phyloP scores from a whole-genome alignment of 75 land plant genomes.

The Azolla pinnata region DNA sequence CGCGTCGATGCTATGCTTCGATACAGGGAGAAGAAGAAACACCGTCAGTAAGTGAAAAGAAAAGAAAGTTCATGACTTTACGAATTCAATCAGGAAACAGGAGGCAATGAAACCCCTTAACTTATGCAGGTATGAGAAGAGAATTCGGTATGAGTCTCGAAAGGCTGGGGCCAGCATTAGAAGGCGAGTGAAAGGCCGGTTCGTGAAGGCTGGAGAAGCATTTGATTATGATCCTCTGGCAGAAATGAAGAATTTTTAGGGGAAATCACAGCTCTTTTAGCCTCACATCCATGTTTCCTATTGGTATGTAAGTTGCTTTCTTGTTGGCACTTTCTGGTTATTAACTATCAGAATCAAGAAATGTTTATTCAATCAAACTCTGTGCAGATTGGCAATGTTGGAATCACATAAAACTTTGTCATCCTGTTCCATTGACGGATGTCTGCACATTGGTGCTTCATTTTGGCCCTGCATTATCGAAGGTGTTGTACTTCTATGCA shows the following conservation, averaged over 20 bases:
- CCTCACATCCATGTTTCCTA: too few relatives aligned
- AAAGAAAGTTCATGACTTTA: not conserved
- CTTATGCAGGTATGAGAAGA: conserved; percentile 36
- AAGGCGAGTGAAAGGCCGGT: conserved; percentile 42
- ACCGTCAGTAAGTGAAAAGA: conserved; percentile 25
- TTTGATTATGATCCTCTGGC: conserved; percentile 45
- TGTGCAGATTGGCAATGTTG: too few relatives aligned
- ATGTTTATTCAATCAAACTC: too few relatives aligned
- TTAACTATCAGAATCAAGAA: too few relatives aligned
- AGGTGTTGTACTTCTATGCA: too few relatives aligned
- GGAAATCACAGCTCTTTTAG: too few relatives aligned
- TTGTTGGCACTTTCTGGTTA: too few relatives aligned
- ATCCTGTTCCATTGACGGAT: too few relatives aligned
- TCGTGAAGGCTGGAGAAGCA: conserved; percentile 46
- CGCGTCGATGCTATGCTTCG: conserved; percentile 37
- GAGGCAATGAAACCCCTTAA: not conserved
- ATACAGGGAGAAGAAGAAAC: conserved; percentile 44
- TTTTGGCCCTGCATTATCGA: too few relatives aligned
- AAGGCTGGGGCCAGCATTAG: conserved; percentile 41
- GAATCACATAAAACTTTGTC: too few relatives aligned
- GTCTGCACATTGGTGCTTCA: too few relatives aligned
- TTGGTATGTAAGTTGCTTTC: too few relatives aligned
- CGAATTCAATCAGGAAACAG: not conserved
- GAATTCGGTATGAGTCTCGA: conserved; percentile 46
- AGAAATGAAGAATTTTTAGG: conserved; percentile 24